Conservation (phyloP, 768 basidiomycete species). For the Amanita rimosa region DNA sequence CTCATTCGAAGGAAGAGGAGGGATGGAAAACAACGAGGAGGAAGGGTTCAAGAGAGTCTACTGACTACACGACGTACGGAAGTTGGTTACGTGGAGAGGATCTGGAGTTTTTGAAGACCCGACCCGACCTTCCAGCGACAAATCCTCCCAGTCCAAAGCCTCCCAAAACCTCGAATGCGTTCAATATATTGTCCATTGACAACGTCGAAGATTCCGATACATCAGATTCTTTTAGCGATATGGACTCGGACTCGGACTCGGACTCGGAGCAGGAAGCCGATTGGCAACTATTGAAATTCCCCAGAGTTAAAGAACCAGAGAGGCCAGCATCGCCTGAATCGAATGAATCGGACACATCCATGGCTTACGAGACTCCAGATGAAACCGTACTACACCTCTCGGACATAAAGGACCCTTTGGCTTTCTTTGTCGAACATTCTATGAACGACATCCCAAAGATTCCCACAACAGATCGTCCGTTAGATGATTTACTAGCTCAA, state of each 20-base stretch:
- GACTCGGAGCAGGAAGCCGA: conserved; percentile 6
- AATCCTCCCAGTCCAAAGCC: background rate
- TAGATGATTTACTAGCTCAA: conserved; percentile 24
- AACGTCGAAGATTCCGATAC: background rate
- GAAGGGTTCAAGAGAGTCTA: conserved; percentile 8
- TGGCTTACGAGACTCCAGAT: background rate
- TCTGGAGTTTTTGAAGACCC: conserved; percentile 29
- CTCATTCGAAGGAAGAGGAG: conserved; percentile 8
- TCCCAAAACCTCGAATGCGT: background rate
- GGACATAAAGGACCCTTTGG: conserved; percentile 2
- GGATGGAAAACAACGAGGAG: conserved; percentile 25
- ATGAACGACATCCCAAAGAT: conserved; percentile 22
- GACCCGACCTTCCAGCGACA: conserved; percentile 1
- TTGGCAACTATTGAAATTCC: conserved; percentile 3
- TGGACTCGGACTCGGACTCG: background rate
- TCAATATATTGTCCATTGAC: background rate
- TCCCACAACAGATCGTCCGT: conserved; percentile 23
- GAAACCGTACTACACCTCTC: background rate
- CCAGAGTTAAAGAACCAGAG: background rate
- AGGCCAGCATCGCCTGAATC: background rate
- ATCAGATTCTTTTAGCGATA: background rate
- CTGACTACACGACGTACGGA: conserved; percentile 27
- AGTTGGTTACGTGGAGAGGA: conserved; percentile 42
- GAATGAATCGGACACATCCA: background rate
- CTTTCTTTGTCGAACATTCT: conserved; percentile 29